Evolutionary conservation across 2,329 filamentous ascomycete genomes (phyloP), one percentile per base, ranked within the genome.

Genomic region (Bipolaris oryzae): DNA sequence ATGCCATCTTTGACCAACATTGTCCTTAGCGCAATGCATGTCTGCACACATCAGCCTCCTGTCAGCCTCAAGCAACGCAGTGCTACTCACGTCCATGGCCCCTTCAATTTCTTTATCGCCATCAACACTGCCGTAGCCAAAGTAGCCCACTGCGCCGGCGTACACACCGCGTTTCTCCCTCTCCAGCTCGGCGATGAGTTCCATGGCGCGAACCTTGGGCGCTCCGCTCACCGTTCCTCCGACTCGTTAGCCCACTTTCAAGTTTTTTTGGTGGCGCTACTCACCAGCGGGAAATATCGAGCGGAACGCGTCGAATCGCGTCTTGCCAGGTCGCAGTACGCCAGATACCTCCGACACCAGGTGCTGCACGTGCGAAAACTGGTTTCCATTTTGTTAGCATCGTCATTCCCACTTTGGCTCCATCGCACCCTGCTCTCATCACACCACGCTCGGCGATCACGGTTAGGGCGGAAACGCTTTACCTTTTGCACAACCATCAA

Each of bases 331-430:
- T 43, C 95, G 85, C 64, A 98, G 80, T n/a, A 95, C 84, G 42
- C 95, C 94, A 1, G 92, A 96, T 0, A 99, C 95, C 77, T 99
- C 93, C 1, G 92, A 96, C 4, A 96, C 93, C 16, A 99, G 85
- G 77, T 99, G 95, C 82, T 98, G 95, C 25, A 99, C 95, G 77
- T 99, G 95, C 57, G 90, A 95, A 81, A 99, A 99, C 72, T 90
- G 60, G 67, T 50, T 56, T 55, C 18, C 49, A 44, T 11, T 33
- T 16, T 15, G 18, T 51, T 44, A 51, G 49, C 49, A 37, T 35
- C 23, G 21, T 48, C 58, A 54, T 44, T 16, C n/a, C 33, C 20
- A 10, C 44, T 50, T 38, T 18, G 18, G 39, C 25, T 38, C 38
- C 23, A 41, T 47, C 11, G 55, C 25, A 28, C 28, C 35, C 23